Percentiles rank a stretch among this genome's conserved stretches.
Evolutionary conservation across 1,139 yeast species (phyloP).

Genomic region (Candida mesenterica): DNA sequence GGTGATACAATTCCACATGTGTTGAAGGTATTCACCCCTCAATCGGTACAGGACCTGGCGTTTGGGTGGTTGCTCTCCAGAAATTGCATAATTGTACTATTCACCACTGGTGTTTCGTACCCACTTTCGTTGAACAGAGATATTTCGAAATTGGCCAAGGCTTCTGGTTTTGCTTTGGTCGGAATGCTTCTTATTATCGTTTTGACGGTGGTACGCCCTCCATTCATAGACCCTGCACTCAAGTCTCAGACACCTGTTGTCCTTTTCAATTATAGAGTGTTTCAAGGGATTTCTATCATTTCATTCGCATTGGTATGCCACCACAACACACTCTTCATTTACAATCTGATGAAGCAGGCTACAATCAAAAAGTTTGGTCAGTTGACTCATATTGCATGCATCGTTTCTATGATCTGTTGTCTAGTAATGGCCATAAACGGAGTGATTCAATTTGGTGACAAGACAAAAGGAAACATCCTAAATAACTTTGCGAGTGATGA

Average conservation of each 20-base stretch:
- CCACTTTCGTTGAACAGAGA: constrained; percentile 81
- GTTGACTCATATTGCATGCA: constrained; percentile 82
- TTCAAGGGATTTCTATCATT: constrained; percentile 88
- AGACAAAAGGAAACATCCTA: constrained; percentile 81
- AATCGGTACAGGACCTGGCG: constrained; percentile 38
- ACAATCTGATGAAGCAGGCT: constrained; percentile 76
- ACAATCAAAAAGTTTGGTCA: constrained; percentile 70
- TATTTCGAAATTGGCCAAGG: constrained; percentile 83
- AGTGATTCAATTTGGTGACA: constrained; percentile 67
- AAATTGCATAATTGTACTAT: constrained; percentile 63
- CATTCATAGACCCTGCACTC: constrained; percentile 47
- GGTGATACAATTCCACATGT: constrained; percentile 97
- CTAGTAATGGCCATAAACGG: constrained; percentile 81
- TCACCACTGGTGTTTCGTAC: constrained; percentile 71
- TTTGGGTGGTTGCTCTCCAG: constrained; percentile 59
- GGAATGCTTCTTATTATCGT: constrained; percentile 80
- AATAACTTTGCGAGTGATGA: constrained; percentile 83
- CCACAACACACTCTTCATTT: constrained; percentile 87
- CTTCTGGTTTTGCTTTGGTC: constrained; percentile 80
- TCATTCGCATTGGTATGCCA: constrained; percentile 95
- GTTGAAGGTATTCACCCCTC: constrained; percentile 63
- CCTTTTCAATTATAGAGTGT: constrained; percentile 63
- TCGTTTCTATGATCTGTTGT: constrained; percentile 78
- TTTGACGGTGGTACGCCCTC: constrained; percentile 74
- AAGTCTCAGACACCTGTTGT: constrained; percentile 48